Evolutionary conservation across 208 protist genomes (phyloP), one percentile per base, ranked within the genome.

Genomic region (Acanthamoeba culbertsoni): DNA sequence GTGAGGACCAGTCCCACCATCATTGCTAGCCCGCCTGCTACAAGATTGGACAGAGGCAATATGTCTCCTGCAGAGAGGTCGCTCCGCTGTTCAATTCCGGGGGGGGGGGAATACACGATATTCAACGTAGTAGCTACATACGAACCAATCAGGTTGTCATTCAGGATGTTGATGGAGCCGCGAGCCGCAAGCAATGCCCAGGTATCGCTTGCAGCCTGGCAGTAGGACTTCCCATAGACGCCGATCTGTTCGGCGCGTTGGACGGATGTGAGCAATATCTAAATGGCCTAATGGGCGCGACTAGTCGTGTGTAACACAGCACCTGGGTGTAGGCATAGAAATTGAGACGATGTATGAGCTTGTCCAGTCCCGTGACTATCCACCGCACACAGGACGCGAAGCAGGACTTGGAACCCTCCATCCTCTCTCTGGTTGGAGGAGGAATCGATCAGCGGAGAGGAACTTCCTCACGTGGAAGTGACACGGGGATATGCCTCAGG

Each of bases 311-410:
- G n/a, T n/a, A n/a, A n/a, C n/a, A n/a, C n/a, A 33, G 37, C 0
- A 95, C 91, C 5, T 94, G 93, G 7, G 94, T 93, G 75, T 86
- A 96, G 18, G 89, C 93, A 53, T 96, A 96, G 7, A 57, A 68
- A 55, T 96, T 96, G 46, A 96, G 93, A 53, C 92, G 89, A n/a
- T 57, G 7, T 26, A 96, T 26, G 2, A 96, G 16, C 0, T 20
- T 37, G 53, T 94, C 53, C 16, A 96, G 45, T 10, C 48, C 71
- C 42, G 75, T 68, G 10, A 96, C 42, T 0, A 96, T 42, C n/a
- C 57, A 20, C 2, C 57, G 35, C 48, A 91, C 26, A 7, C 33
- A n/a, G 23, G 46, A 63, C 16, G 77, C 77, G 31, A 73, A 63
- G 33, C 35, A 71, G 2, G 84, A 91, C 31, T 43, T 46, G 43